Evolutionary conservation across 2,329 filamentous ascomycete genomes (phyloP).

Genomic region (Diplodia scrobiculata): DNA sequence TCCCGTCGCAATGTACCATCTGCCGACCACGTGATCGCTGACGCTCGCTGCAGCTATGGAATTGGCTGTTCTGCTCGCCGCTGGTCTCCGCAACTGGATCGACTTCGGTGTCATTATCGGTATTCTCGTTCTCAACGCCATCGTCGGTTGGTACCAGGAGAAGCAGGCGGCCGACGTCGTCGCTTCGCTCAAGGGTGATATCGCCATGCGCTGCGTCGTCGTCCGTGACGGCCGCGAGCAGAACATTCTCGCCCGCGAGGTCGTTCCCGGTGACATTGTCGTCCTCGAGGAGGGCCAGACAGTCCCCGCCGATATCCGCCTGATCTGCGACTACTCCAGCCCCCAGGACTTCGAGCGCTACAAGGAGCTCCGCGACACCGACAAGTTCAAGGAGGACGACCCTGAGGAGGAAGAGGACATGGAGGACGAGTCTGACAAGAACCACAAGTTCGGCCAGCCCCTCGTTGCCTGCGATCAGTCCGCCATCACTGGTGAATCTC

Average conservation of each 20-base stretch:
- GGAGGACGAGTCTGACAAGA: conserved; percentile 54
- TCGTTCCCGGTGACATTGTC: conserved; percentile 75
- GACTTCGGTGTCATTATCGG: conserved; percentile 77
- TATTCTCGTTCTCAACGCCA: conserved; percentile 73
- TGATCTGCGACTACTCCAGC: conserved; percentile 71
- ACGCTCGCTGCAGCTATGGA: conserved; percentile 64
- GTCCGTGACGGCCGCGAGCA: conserved; percentile 68
- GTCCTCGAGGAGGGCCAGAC: conserved; percentile 72
- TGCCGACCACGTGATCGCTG: conserved; percentile 30
- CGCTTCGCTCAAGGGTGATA: conserved; percentile 73
- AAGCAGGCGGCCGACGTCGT: conserved; percentile 79
- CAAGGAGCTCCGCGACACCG: conserved; percentile 62
- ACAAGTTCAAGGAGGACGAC: conserved; percentile 57
- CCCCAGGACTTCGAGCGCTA: conserved; percentile 69
- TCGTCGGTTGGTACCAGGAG: conserved; percentile 79
- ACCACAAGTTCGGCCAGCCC: conserved; percentile 63
- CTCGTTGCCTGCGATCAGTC: conserved; percentile 75
- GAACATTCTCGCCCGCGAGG: conserved; percentile 71
- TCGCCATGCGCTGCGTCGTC: conserved; percentile 71
- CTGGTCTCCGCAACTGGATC: conserved; percentile 74
- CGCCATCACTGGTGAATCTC: conserved; percentile 78
- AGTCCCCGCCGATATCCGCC: conserved; percentile 68
- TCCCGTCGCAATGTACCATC: conserved; percentile 22
- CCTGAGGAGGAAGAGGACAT: conserved; percentile 63
- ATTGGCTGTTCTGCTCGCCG: conserved; percentile 71